Evolutionary conservation across 768 basidiomycete species (phyloP), one percentile per base, ranked within the genome.

Genomic region (Ramaria rubella): DNA sequence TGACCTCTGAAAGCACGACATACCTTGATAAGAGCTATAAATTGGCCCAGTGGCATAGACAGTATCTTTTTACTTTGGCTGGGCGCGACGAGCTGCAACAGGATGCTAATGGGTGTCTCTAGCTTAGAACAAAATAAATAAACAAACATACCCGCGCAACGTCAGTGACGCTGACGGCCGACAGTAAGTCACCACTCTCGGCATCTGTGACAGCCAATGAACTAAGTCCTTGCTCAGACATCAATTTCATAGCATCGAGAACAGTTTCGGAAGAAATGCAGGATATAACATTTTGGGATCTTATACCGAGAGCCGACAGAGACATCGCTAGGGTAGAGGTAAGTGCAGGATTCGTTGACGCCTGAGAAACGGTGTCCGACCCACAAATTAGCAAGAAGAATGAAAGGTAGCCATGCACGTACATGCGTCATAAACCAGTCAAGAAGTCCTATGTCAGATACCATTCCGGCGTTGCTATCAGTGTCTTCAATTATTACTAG

Each of bases 141-240:
- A 24, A 17, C 23, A 21, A 26, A 63, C 67, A 33, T 60, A 86
- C 87, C 76, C 81, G 85, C 53, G 87, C 87, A 34, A 92, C 75
- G 65, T 92, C 90, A 5, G 87, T 90, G 4, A 90, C 90, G 65
- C 86, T 89, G 34, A 90, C 82, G 2, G 87, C 86, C 58, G 89
- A 87, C 54, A 87, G 68, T 54, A 91, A 68, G 44, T 69, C 75
- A 4, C 85, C 82, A 2, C 45, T 34, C 29, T 81, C 82, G 48
- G 85, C 83, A 45, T 88, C 85, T 4, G 87, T 66, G 4, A 91
- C 85, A 15, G 89, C 90, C 44, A 90, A 75, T 62, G 86, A 90
- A 65, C 88, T 90, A 24, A 92, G 87, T 23, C 90, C 90, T 64
- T 86, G 80, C 59, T 89, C 87, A 62, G 87, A 89, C 89, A 92